Base-by-base conservation (phyloP, 139 green algal genomes). In the Tetradesmus obliquus region DNA sequence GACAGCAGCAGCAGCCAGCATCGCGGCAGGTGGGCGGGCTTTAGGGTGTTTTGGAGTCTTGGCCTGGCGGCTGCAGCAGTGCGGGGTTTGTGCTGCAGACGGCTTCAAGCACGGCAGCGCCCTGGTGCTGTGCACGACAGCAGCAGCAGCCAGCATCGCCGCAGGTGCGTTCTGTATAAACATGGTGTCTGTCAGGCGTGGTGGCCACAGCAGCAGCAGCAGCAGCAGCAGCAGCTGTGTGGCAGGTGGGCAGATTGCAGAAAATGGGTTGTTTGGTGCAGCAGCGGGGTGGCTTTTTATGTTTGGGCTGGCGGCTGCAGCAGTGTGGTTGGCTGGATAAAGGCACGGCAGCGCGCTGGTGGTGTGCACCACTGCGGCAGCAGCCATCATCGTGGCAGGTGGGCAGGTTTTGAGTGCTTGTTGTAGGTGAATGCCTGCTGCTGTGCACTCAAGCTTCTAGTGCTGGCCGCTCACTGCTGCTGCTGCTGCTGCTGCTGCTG, bases 71-170 rank as follows among this genome's bases (percentile, higher is more conserved):
- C 32, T 45, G 32, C 97, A 97, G 92, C 99, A 97, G 6, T 80
- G 93, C 32, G 32, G 32, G 32, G 32, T 45, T 45, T 45, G 32
- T 45, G 32, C 32, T 45, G 32, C 32, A 45, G 32, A 45, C 3
- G 97, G 96, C 13, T 93, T 99, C n/a, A 99, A 99, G 92, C 94
- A 96, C 19, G 97, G 97, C 79, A 96, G 95, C 84, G 96, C 94
- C 24, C 93, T 97, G 53, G 92, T 97, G 9, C 96, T 99, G 80
- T 98, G 96, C 92, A 98, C 97, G 6, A 95, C 94, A 80, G 97
- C 96, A 55, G 96, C 97, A 12, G 96, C 97, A 10, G 92, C 95
- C 0, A 95, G 94, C 91, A 99, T 99, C 94, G 90, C 97, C 10
- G 84, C 84, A 89, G 84, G 84, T 89, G 95, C 71, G 17, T 22